These are phyloP conservation scores for Whalleya microplaca DNA, from an alignment of 2,329 filamentous ascomycete species.

Conservation along the genomic window DNA sequence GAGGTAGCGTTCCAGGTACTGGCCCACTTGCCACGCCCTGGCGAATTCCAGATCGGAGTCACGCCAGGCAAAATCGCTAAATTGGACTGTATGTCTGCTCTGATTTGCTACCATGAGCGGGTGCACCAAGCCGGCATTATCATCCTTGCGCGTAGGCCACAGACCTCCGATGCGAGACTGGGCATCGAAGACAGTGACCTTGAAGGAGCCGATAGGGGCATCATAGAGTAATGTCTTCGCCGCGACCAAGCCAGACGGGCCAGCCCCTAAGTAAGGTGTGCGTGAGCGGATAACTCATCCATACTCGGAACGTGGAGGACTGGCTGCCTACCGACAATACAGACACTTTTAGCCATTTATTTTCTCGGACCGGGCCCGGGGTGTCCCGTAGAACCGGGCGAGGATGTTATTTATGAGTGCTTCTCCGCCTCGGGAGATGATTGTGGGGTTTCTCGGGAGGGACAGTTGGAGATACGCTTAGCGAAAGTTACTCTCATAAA, in stretches of 20 bases:
- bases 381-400: constrained; percentile 7
- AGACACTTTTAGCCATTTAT: constrained; percentile 54
- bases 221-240: constrained; percentile 74
- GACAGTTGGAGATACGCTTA: constrained; percentile 2
- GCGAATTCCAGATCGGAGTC: constrained; percentile 67
- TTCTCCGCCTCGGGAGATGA: constrained; percentile 6
- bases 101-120: constrained; percentile 75
- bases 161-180: constrained; percentile 71
- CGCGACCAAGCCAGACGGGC: constrained; percentile 69
- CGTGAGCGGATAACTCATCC: constrained; percentile 4
- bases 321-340: constrained; percentile 50
- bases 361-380: constrained; percentile 10
- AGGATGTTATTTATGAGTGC: constrained; percentile 3
- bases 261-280: constrained; percentile 56
- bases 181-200: constrained; percentile 72
- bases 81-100: constrained; percentile 75
- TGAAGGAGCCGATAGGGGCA: constrained; percentile 57
- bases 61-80: constrained; percentile 74
- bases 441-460: constrained; percentile 1
- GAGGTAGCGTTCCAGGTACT: constrained; percentile 70
- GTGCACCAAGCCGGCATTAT: constrained; percentile 58
- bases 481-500: neutral
- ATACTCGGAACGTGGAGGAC: neutral
- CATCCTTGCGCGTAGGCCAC: constrained; percentile 65
- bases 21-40: constrained; percentile 75